Percentiles rank a stretch among this genome's conserved stretches.
Conservation (phyloP, 164 flowering plant species). For the Berberis thunbergii region DNA sequence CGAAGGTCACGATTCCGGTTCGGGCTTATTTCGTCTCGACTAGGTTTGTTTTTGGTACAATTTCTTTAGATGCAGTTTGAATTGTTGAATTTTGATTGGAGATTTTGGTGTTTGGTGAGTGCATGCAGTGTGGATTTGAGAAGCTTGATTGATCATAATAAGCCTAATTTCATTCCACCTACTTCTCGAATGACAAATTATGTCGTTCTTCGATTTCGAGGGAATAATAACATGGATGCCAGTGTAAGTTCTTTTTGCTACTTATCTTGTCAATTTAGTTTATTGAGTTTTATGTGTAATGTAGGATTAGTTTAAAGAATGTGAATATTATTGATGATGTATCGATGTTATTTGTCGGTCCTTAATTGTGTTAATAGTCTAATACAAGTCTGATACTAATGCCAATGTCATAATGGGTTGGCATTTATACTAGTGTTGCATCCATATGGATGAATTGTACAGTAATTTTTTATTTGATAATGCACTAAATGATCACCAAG, state of each 20-base stretch:
- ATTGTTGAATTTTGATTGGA: background rate
- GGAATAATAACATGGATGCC: slow-evolving; percentile 24
- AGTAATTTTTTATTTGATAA: no score
- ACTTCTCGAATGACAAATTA: slow-evolving; percentile 82
- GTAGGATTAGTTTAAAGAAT: no score
- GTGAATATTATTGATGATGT: background rate
- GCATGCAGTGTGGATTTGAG: slow-evolving; percentile 71
- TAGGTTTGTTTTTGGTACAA: background rate
- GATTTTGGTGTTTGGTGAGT: background rate
- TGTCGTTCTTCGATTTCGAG: slow-evolving; percentile 51
- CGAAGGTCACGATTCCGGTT: background rate
- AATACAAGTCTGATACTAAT: no score
- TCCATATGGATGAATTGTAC: no score
- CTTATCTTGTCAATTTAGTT: background rate
- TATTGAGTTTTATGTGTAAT: no score
- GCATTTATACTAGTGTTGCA: no score
- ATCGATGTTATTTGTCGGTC: no score
- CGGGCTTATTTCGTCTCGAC: background rate
- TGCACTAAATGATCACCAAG: no score
- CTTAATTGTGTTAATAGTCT: no score
- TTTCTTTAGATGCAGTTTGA: background rate
- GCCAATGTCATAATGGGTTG: no score
- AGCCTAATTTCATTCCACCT: slow-evolving; percentile 61
- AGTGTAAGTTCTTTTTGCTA: slow-evolving; percentile 17
- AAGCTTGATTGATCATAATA: slow-evolving; percentile 66